Conservation (phyloP, 306 rosid genomes). For the Aeschynomene evenia region DNA sequence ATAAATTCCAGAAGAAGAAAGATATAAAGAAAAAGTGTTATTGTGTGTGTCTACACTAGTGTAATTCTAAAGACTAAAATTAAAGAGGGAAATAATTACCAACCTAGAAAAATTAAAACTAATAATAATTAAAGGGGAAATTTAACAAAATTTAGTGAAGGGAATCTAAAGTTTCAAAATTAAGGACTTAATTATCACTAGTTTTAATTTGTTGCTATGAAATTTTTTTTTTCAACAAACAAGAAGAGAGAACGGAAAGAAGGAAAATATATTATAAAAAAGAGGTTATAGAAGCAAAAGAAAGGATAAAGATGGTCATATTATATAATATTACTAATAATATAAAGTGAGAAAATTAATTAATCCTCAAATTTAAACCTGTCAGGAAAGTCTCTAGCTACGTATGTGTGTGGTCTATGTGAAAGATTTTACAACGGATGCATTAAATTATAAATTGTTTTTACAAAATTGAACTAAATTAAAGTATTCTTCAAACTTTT, state of each 20-base stretch:
- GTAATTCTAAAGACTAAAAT: slow-evolving; percentile 5
- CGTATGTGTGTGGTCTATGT: not conserved
- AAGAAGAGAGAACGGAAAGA: slow-evolving; percentile 1
- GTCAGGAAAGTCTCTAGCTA: slow-evolving; percentile 27
- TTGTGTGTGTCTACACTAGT: slow-evolving; percentile 13
- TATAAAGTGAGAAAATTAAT: slow-evolving; percentile 27
- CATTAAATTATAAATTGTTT: not conserved
- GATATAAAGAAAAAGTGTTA: slow-evolving; percentile 25
- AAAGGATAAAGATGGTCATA: slow-evolving; percentile 31
- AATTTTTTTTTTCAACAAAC: not conserved
- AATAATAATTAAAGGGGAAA: slow-evolving; percentile 9
- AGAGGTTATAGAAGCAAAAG: slow-evolving; percentile 22
- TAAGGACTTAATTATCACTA: slow-evolving; percentile 8
- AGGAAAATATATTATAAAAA: slow-evolving; percentile 18
- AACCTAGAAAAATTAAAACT: slow-evolving; percentile 13
- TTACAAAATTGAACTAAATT: not conserved
- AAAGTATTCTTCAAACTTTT: not conserved
- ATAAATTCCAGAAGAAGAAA: slow-evolving; percentile 30
- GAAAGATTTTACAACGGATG: not conserved
- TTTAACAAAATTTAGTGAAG: not conserved
- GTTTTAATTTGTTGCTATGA: not conserved
- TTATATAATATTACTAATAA: not conserved
- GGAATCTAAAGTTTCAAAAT: slow-evolving; percentile 18
- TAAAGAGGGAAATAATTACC: not conserved
- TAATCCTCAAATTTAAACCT: slow-evolving; percentile 26